phyloP scores from a whole-genome alignment of 257 asterid species.

The Ballota nigra region DNA sequence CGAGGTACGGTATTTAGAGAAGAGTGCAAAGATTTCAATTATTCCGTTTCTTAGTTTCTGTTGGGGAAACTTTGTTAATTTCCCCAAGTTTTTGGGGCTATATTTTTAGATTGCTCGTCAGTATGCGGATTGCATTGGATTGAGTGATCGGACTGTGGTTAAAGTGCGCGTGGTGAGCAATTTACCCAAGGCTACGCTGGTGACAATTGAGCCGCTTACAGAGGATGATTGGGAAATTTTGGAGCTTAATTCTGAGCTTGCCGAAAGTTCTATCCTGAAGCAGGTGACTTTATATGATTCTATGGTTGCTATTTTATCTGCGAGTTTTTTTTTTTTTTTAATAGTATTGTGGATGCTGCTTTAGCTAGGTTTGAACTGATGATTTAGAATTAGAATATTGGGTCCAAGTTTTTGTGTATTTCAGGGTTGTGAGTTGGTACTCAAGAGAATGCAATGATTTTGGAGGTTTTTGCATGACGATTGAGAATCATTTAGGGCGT shows the following conservation, averaged over 20 bases:
- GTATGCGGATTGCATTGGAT: constrained; percentile 89
- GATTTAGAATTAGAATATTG: not conserved
- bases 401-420: not conserved
- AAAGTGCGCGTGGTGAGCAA: constrained; percentile 62
- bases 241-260: constrained; percentile 94
- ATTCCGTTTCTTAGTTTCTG: not conserved
- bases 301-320: constrained; percentile 1
- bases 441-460: not conserved
- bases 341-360: constrained; percentile 6
- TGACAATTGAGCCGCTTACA: constrained; percentile 84
- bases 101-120: constrained; percentile 64
- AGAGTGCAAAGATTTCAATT: not conserved
- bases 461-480: not conserved
- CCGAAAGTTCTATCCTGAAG: constrained; percentile 75
- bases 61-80: not conserved
- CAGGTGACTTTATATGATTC: constrained; percentile 53
- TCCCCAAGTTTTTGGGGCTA: constrained; percentile 5
- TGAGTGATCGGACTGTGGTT: constrained; percentile 63
- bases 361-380: constrained; percentile 9
- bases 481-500: constrained; percentile 10
- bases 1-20: not conserved
- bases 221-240: constrained; percentile 99
- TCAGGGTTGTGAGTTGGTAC: not conserved
- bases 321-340: not conserved
- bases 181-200: constrained; percentile 76